Evolutionary conservation across 2,329 filamentous ascomycete genomes (phyloP).

Genomic region (Diaporthe vaccinii): DNA sequence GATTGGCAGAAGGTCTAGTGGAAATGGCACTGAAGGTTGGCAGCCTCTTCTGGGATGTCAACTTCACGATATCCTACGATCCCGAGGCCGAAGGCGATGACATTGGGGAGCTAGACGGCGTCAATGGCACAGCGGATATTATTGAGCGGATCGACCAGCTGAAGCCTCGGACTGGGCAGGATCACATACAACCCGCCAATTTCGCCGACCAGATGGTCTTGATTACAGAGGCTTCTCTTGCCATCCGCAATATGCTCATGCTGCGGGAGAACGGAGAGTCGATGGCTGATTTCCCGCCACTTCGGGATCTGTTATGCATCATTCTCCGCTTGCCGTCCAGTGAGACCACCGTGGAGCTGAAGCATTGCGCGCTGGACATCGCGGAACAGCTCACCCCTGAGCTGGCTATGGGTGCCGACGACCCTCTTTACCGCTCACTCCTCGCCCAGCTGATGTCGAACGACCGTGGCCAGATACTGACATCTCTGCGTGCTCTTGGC

Average conservation of each 20-base stretch:
- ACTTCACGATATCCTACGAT: constrained; percentile 83
- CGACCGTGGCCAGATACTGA: constrained; percentile 87
- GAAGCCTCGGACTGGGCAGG: constrained; percentile 69
- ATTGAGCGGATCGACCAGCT: constrained; percentile 79
- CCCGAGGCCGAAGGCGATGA: constrained; percentile 66
- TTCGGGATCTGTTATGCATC: constrained; percentile 88
- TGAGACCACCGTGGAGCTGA: constrained; percentile 83
- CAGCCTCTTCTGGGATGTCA: constrained; percentile 83
- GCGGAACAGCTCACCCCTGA: constrained; percentile 91
- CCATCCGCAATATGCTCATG: constrained; percentile 96
- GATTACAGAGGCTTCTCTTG: constrained; percentile 87
- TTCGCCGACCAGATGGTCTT: constrained; percentile 80
- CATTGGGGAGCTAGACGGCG: constrained; percentile 63
- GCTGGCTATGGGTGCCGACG: constrained; percentile 77
- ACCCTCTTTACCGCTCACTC: constrained; percentile 84
- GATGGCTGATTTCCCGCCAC: constrained; percentile 79
- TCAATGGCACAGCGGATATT: constrained; percentile 78
- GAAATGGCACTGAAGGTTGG: constrained; percentile 87
- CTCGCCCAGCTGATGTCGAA: constrained; percentile 73
- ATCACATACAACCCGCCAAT: constrained; percentile 79
- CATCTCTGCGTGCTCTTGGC: constrained; percentile 83
- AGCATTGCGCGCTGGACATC: constrained; percentile 92
- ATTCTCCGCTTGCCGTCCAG: constrained; percentile 81
- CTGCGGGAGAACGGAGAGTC: constrained; percentile 89
- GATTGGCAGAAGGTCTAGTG: constrained; percentile 88